Base-by-base conservation (phyloP, 495 filamentous ascomycete genomes). In the Penicillium robsamsonii region DNA sequence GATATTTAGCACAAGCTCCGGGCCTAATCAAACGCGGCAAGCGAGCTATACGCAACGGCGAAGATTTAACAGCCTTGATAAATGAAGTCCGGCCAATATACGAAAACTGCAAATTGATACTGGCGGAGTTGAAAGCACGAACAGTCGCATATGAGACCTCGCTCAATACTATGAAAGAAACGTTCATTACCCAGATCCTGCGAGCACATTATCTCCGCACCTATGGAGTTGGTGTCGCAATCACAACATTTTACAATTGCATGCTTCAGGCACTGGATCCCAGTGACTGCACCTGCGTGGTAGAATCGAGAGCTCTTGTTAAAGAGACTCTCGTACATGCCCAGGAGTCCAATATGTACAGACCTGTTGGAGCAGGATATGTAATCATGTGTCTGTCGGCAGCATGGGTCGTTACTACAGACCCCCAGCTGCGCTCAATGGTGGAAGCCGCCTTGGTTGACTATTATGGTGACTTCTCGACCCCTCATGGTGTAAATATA, bases 291-390 rank as follows among this genome's bases (percentile, higher is more conserved):
- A 38, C 15, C 0, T 40, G 65, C 0, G 20, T 31, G 7, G n/a
- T 57, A 8, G 73, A 78, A 25, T 60, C 70, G 4, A 55, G 43
- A 4, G 57, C 59, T 29, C 50, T 72, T 8, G 57, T 66, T 0
- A 50, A 61, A 18, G 70, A 77, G 24, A 68, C 66, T 24, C 53
- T 78, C 11, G 30, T 44, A 9, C 52, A 75, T 12, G 69, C 67
- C 0, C 60, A 70, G 27, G 38, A 60, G 0, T 63, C 67, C 0
- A 50, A 49, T 10, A 55, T 54, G 1, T 72, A 70, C 46, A 51
- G 71, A 18, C 75, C 75, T 3, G 55, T 78, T 27, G 75, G 69
- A 5, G 52, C 74, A 12, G 62, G 55, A 10, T 74, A 70, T 59
- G 52, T 75, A 2, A 22, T 66, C 10, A n/a, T 74, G 15, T 65